Evolutionary conservation across 208 protist genomes (phyloP), one percentile per base, ranked within the genome.

Genomic region (Hexamita inflata): DNA sequence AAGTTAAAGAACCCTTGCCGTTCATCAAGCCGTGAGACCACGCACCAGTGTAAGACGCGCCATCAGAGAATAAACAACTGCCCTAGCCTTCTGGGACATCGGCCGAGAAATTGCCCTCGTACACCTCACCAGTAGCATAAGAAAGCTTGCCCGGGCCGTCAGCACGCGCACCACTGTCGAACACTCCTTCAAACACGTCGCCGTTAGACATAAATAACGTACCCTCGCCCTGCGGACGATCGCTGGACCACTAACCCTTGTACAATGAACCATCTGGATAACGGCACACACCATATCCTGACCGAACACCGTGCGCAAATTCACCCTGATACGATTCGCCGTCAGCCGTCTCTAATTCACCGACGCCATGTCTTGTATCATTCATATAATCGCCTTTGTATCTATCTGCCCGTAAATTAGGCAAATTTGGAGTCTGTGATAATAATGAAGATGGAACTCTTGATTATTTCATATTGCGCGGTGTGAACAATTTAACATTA

Each of bases 321-420:
- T 78, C 75, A 42, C 75, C 75, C 28, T 77, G 28, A 42, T 78
- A 78, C 35, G 38, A 57, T 32, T 78, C 75, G 26, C 73, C 73
- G 35, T 73, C 26, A 1, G 53, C 58, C 2, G 38, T 67, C 40
- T 77, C 75, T 19, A 75, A 29, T 29, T 61, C 58, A 30, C 75
- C 75, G 11, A 53, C 64, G 4, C 75, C 75, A 53, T 78, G 38
- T 26, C 60, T 15, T 11, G 41, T 58, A 35, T 78, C 75, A 57
- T 78, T n/a, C 24, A 49, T 11, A 30, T 35, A 77, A 32, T 77
- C 74, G 73, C 74, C 74, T 24, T 32, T 57, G 34, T 77, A 77
- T 40, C 64, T 40, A 49, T 70, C 64, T n/a, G n/a, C n/a, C n/a
- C n/a, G n/a, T n/a, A n/a, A n/a, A n/a, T n/a, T n/a, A n/a, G n/a